A percentile compares a stretch with the other conserved stretches of the same genome.
These are phyloP conservation scores for Rusavskia elegans DNA, from an alignment of 495 filamentous ascomycete species.

Conservation along the genomic window DNA sequence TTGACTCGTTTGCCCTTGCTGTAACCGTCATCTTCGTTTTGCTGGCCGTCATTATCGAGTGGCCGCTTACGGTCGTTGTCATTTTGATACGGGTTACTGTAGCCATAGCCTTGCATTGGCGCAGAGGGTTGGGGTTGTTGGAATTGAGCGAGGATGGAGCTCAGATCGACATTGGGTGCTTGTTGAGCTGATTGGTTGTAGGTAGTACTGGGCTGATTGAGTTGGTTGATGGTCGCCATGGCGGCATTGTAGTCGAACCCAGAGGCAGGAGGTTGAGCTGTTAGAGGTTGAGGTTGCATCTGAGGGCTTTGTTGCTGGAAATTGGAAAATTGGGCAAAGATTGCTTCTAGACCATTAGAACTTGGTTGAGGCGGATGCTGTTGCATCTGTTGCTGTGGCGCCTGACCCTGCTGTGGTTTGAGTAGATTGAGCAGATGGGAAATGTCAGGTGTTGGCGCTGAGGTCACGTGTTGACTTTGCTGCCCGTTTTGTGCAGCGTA, in stretches of 20 bases:
- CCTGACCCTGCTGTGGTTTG: neutral
- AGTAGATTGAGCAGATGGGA: neutral
- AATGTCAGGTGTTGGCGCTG: conserved; percentile 13
- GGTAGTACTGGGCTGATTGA: conserved; percentile 1
- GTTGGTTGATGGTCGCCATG: conserved; percentile 9
- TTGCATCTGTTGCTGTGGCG: conserved; percentile 16
- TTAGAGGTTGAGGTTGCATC: conserved; percentile 11
- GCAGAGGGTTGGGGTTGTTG: conserved; percentile 4
- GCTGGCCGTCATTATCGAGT: conserved; percentile 9
- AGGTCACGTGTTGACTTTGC: conserved; percentile 20
- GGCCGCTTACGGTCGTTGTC: conserved; percentile 16
- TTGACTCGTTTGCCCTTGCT: conserved; percentile 8
- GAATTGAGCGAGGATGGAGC: conserved; percentile 12
- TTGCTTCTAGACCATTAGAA: conserved; percentile 25
- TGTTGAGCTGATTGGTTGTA: conserved; percentile 3
- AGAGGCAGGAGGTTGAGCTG: conserved; percentile 9
- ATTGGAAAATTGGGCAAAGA: conserved; percentile 31
- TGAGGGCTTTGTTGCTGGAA: conserved; percentile 18
- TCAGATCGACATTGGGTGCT: conserved; percentile 5
- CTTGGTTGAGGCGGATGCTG: conserved; percentile 16
- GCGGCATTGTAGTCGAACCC: conserved; percentile 10
- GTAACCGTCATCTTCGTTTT: conserved; percentile 10
- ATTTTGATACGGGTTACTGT: conserved; percentile 5
- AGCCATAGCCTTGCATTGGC: conserved; percentile 12
- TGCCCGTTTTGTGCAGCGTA: conserved; percentile 25